Evolutionary conservation across 768 basidiomycete genomes (phyloP), one percentile per base, ranked within the genome.

Genomic region (Trametes cinnabarina): DNA sequence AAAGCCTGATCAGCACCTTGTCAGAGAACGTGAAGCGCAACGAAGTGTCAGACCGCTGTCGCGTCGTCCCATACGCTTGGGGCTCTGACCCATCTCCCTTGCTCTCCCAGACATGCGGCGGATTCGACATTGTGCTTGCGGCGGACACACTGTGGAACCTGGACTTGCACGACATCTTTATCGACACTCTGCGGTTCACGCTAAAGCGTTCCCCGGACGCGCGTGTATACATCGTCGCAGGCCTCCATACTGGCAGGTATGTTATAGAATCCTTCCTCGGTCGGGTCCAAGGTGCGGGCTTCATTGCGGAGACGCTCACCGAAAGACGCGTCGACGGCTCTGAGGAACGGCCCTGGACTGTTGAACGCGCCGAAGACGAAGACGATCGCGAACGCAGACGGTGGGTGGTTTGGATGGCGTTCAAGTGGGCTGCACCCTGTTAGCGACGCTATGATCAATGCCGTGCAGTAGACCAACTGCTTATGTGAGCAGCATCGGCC

Each of bases 111-210:
- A 25, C 39, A 1, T 9, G 15, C 5, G 37, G 46, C 26, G 72
- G 74, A 15, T 87, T 88, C 67, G 88, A 92, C 64, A 58, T 88
- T 39, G 72, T 92, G 30, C 60, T 90, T 22, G 87, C 88, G 0
- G 85, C 89, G 12, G 90, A 92, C 66, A 90, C 88, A 28, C 72
- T 92, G 1, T 92, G 89, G 90, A 88, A 90, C 65, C 70, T 85
- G 3, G 82, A 83, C 22, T 61, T 79, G 3, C 89, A 91, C 62
- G 60, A 47, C 0, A 61, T 77, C 10, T 83, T 90, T 51, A 70
- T 88, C 35, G 68, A 77, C 5, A 79, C 86, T 3, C 72, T 92
- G 15, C 71, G 71, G 42, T 55, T 63, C 58, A 81, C 81, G 17
- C 75, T 90, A 32, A 74, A 71, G 47, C 78, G 67, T 49, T 67